These are phyloP conservation scores for Antitrichia curtipendula DNA, from an alignment of 225 moss, liverwort and hornwort genomes.

Conservation along the genomic window DNA sequence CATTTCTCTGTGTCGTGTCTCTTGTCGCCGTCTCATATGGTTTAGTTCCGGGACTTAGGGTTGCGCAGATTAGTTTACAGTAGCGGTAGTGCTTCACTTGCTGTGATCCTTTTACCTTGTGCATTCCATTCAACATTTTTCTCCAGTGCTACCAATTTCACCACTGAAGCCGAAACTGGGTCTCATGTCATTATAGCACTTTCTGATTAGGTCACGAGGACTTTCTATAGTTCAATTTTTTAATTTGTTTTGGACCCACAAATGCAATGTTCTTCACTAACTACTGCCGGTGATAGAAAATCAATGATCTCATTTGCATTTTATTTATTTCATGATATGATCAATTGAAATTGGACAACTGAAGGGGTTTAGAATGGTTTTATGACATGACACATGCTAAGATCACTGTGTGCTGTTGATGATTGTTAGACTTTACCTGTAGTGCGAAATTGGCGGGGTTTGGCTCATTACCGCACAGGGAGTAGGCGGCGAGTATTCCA, in stretches of 20 bases:
- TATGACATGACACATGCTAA: neutral
- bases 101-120: neutral
- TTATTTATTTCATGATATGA: neutral
- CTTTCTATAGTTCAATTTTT: neutral
- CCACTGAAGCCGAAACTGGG: too few species aligned
- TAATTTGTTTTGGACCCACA: neutral
- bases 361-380: neutral
- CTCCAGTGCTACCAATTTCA: neutral
- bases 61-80: neutral
- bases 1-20: neutral
- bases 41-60: neutral
- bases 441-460: constrained; percentile 5
- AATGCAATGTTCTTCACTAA: neutral
- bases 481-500: constrained; percentile 28
- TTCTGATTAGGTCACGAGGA: neutral
- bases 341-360: neutral
- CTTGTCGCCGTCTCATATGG: neutral
- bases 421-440: neutral
- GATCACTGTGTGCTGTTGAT: neutral
- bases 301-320: neutral
- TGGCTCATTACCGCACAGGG: constrained; percentile 21
- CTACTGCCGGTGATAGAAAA: fast-evolving
- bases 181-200: neutral
- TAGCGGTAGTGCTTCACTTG: neutral
- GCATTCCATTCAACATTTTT: too few species aligned